Evolutionary conservation across 495 filamentous ascomycete species (phyloP).

Genomic region (Opeltia flavorubescens): DNA sequence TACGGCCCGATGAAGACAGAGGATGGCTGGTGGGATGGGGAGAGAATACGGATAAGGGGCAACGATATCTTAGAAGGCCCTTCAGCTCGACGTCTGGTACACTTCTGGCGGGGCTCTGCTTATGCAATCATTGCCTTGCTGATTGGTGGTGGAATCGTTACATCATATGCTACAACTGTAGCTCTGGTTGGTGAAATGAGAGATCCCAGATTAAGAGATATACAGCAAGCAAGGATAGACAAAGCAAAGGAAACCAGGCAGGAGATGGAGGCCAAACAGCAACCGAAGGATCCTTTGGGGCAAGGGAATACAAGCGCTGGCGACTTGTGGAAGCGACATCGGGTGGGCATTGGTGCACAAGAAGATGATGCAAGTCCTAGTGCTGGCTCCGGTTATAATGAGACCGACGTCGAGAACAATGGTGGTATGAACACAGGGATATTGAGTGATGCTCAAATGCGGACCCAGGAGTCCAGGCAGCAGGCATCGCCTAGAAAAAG

Average conservation of each 20-base stretch:
- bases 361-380: constrained; percentile 13
- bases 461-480: neutral
- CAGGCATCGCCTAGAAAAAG: neutral
- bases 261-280: neutral
- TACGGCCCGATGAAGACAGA: constrained; percentile 1
- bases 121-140: neutral
- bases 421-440: neutral
- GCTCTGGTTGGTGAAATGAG: constrained; percentile 2
- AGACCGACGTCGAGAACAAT: neutral
- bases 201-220: constrained; percentile 8
- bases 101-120: neutral
- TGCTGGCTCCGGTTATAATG: constrained; percentile 7
- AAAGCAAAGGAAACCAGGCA: neutral
- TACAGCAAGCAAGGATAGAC: neutral
- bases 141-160: neutral
- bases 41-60: constrained; percentile 2
- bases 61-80: neutral
- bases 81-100: neutral
- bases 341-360: neutral
- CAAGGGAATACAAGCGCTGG: constrained; percentile 7
- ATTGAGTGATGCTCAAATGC: constrained; percentile 9
- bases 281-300: constrained; percentile 4
- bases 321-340: constrained; percentile 6
- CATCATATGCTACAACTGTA: constrained; percentile 6
- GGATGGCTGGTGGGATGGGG: constrained; percentile 10